Percentiles rank a stretch among this genome's conserved stretches.
Evolutionary conservation across 2,329 filamentous ascomycete species (phyloP).

Genomic region (Aotearoamyces nothofagi): DNA sequence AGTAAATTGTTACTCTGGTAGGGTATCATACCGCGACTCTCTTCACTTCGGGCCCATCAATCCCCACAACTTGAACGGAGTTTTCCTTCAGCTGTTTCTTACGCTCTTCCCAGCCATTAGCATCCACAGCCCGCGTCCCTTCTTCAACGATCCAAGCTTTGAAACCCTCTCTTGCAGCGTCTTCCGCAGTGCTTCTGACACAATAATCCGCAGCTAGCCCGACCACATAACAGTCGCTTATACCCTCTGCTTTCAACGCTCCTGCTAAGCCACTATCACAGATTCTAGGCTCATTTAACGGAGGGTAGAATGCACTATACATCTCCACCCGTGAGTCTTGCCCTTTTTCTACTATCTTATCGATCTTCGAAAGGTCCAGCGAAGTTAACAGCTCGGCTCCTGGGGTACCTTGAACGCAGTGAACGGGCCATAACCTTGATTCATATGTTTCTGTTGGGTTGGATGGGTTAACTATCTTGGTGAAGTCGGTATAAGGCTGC

Average conservation of each 20-base stretch:
- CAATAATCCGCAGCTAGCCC: conserved; percentile 86
- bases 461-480: conserved; percentile 50
- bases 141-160: conserved; percentile 63
- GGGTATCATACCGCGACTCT: conserved; percentile 29
- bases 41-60: conserved; percentile 38
- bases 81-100: conserved; percentile 35
- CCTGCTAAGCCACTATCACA: conserved; percentile 47
- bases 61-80: conserved; percentile 48
- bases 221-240: conserved; percentile 74
- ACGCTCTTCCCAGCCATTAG: conserved; percentile 35
- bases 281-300: conserved; percentile 47
- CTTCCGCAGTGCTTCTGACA: conserved; percentile 66
- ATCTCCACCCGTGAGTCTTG: conserved; percentile 64
- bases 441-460: conserved; percentile 47
- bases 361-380: conserved; percentile 42
- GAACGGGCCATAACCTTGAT: conserved; percentile 72
- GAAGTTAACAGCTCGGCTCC: conserved; percentile 65
- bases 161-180: conserved; percentile 65
- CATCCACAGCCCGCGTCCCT: conserved; percentile 59
- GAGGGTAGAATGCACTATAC: conserved; percentile 84
- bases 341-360: conserved; percentile 65
- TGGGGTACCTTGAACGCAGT: conserved; percentile 64
- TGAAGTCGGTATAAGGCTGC: conserved; percentile 48
- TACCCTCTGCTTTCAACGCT: conserved; percentile 34
- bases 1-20: no score